Conservation (phyloP, 1,284 basidiomycete species). For the Marasmius sp. region DNA sequence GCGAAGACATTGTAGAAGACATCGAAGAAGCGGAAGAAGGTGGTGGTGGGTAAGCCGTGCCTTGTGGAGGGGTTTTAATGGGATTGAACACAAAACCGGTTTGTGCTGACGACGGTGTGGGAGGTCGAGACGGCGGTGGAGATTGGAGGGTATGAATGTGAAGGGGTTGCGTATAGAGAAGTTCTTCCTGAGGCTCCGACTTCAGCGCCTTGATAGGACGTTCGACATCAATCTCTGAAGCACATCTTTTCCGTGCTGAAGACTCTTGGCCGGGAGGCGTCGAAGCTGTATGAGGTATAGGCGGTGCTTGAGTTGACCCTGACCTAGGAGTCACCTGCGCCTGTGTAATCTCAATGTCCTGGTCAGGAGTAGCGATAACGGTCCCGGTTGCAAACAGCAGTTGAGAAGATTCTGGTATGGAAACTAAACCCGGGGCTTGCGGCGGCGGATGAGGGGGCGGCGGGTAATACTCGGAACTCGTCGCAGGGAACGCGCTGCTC, state of each 20-base stretch:
- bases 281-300: not conserved
- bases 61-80: conserved; percentile 4
- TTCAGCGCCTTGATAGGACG: conserved; percentile 65
- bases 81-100: conserved; percentile 9
- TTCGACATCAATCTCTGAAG: conserved; percentile 60
- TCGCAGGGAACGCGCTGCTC: not conserved
- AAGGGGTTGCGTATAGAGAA: conserved; percentile 17
- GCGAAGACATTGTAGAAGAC: not conserved
- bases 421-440: not conserved
- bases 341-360: not conserved
- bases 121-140: conserved; percentile 33
- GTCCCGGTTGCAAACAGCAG: not conserved
- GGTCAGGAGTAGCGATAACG: not conserved
- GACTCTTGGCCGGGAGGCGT: conserved; percentile 21
- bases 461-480: not conserved
- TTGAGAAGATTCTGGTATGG: not conserved
- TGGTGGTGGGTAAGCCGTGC: not conserved
- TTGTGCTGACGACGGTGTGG: not conserved
- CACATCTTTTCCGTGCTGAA: conserved; percentile 63
- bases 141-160: conserved; percentile 30
- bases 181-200: conserved; percentile 65
- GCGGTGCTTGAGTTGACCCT: not conserved
- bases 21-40: not conserved
- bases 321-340: too few relatives aligned
- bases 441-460: not conserved